These are phyloP conservation scores for Solanum corneliomulleri DNA, from an alignment of 257 asterid genomes.

Conservation along the genomic window DNA sequence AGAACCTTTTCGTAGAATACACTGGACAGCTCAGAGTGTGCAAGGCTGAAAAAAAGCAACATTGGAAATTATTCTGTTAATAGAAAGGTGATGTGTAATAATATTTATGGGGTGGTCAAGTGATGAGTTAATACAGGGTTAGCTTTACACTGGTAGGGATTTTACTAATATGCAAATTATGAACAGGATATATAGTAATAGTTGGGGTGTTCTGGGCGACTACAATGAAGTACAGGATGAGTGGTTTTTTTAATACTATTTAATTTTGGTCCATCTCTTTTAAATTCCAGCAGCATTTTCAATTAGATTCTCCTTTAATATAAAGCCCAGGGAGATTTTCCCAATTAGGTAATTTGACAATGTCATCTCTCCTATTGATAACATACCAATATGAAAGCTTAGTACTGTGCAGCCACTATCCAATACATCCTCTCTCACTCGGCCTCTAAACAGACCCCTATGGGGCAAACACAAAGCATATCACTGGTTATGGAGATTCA, in stretches of 20 bases:
- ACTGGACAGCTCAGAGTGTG: conserved; percentile 81
- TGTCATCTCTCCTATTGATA: not conserved
- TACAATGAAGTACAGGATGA: not conserved
- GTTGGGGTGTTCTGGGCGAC: not conserved
- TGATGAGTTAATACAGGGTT: not conserved
- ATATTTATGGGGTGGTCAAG: not conserved
- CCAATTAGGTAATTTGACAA: not conserved
- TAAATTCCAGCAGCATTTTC: not conserved
- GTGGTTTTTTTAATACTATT: not conserved
- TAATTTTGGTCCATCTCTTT: not conserved
- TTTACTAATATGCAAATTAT: not conserved
- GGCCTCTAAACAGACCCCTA: not conserved
- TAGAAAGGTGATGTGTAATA: not conserved
- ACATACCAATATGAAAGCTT: not conserved
- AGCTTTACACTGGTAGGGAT: not conserved
- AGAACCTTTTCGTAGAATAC: conserved; percentile 97
- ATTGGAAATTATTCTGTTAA: not conserved
- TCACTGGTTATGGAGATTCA: not conserved
- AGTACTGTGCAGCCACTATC: not conserved
- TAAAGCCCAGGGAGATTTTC: not conserved
- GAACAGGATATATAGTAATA: not conserved
- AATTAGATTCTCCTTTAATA: not conserved
- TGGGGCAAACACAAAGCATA: not conserved
- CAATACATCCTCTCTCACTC: not conserved
- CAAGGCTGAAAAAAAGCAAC: conserved; percentile 57